Base-by-base conservation (phyloP, 306 rosid genomes). In the Oemleria cerasiformis region DNA sequence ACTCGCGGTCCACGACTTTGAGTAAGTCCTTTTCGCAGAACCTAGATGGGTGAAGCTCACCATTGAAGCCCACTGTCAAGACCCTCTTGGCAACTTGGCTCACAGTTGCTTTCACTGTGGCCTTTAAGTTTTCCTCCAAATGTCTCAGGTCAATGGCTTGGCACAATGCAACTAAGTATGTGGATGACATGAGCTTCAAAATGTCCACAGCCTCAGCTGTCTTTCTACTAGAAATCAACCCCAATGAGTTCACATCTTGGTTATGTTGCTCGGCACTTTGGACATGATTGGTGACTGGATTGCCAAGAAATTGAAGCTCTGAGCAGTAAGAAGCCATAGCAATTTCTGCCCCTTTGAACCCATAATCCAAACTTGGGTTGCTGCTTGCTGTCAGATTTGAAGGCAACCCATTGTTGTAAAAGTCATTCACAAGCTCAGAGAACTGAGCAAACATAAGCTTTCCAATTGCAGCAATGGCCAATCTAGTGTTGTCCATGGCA, bases 301-400 rank as follows among this genome's bases (percentile, higher is more conserved):
- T 92, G 9, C 92, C 97, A 50, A 92, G 86, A 80, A 84, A 90
- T 7, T 92, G 98, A 19, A 92, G 96, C 60, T 92, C 98, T 0
- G 98, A 92, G 73, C 98, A 92, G 56, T 92, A 92, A 0, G 98
- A 92, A 1, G 98, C 98, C 98, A 92, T 92, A 23, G 98, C 98
- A 2, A 92, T 90, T 80, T 92, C 98, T 0, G 98, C 85, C 0
- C 98, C 98, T 77, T 92, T 92, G 82, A 92, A 87, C 20, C 97
- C 97, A 3, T 92, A 92, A 82, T 92, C 98, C 85, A 92, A 77
- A 74, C 98, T 92, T 0, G 98, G 98, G 44, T 87, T 63, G 19
- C 87, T 81, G 58, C 98, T 78, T 1, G 81, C 97, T 0, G 98
- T 51, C 40, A 92, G 87, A 80, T 87, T 92, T 0, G 98, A 92